Conservation (phyloP, 352 stramenopile genomes). For the Pythium sukuiense region DNA sequence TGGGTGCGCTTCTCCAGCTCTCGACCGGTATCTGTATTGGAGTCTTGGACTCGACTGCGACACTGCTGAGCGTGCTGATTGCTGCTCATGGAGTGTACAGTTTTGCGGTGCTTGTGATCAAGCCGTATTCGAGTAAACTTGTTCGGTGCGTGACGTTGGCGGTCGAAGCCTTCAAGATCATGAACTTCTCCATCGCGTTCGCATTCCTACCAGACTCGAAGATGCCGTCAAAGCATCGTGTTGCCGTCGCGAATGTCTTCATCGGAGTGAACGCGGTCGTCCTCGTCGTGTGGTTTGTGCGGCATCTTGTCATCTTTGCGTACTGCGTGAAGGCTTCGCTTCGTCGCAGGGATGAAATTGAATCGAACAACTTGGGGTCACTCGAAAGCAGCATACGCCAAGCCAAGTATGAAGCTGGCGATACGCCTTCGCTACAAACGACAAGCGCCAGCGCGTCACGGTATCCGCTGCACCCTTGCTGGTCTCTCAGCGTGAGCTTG, state of each 20-base stretch:
- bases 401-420: slow-evolving; percentile 2
- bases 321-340: slow-evolving; percentile 36
- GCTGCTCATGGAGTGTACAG: slow-evolving; percentile 53
- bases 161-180: slow-evolving; percentile 51
- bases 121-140: slow-evolving; percentile 38
- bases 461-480: background rate
- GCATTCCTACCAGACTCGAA: slow-evolving; percentile 53
- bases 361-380: background rate
- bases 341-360: background rate
- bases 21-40: slow-evolving; percentile 54
- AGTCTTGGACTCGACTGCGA: slow-evolving; percentile 44
- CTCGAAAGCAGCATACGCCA: background rate
- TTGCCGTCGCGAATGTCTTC: slow-evolving; percentile 47
- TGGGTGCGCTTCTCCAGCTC: slow-evolving; percentile 57
- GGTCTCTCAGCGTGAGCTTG: slow-evolving; percentile 21
- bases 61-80: slow-evolving; percentile 61
- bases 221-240: slow-evolving; percentile 39
- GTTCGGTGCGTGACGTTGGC: slow-evolving; percentile 40
- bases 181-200: slow-evolving; percentile 62
- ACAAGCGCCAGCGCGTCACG: background rate
- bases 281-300: slow-evolving; percentile 28
- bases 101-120: slow-evolving; percentile 24
- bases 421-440: background rate
- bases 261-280: slow-evolving; percentile 55
- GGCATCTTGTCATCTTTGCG: slow-evolving; percentile 32